These are phyloP conservation scores for Teratosphaeria epicoccoides DNA, from an alignment of 2,329 filamentous ascomycete species.

Conservation along the genomic window DNA sequence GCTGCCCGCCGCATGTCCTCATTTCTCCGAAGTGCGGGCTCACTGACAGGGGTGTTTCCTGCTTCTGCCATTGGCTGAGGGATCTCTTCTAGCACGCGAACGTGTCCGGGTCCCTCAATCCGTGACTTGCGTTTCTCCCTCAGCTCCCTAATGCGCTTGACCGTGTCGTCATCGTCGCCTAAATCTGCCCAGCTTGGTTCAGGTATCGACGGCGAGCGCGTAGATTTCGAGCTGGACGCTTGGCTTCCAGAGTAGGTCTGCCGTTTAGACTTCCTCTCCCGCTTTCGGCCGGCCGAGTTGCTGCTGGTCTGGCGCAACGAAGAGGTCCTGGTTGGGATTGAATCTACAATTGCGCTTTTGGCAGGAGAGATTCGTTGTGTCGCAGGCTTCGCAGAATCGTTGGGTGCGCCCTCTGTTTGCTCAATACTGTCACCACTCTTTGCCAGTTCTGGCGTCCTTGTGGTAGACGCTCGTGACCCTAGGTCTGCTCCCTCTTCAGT, in stretches of 20 bases:
- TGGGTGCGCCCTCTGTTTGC: constrained; percentile 1
- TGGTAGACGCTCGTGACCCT: constrained; percentile 9
- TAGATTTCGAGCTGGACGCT: constrained; percentile 8
- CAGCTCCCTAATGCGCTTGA: constrained; percentile 48
- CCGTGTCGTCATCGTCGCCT: constrained; percentile 39
- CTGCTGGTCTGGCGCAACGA: constrained; percentile 26
- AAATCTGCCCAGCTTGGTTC: constrained; percentile 26
- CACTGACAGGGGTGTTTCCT: constrained; percentile 5
- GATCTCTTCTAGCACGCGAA: constrained; percentile 3
- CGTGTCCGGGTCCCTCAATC: constrained; percentile 35
- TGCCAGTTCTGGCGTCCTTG: background rate
- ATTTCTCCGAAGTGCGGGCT: constrained; percentile 7
- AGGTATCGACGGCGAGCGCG: constrained; percentile 18
- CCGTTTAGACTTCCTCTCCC: constrained; percentile 17
- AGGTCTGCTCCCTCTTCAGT: constrained; percentile 10
- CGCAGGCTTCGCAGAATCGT: background rate
- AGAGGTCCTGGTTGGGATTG: constrained; percentile 25
- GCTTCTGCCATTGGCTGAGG: constrained; percentile 5
- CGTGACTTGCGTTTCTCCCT: constrained; percentile 47
- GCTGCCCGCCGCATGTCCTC: constrained; percentile 10
- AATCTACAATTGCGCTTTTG: constrained; percentile 19
- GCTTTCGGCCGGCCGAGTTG: constrained; percentile 18
- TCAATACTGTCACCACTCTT: background rate
- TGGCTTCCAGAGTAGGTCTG: constrained; percentile 7
- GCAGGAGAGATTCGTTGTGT: constrained; percentile 8